Evolutionary conservation across 257 asterid genomes (phyloP).

Genomic region (Euphrasia confusa): DNA sequence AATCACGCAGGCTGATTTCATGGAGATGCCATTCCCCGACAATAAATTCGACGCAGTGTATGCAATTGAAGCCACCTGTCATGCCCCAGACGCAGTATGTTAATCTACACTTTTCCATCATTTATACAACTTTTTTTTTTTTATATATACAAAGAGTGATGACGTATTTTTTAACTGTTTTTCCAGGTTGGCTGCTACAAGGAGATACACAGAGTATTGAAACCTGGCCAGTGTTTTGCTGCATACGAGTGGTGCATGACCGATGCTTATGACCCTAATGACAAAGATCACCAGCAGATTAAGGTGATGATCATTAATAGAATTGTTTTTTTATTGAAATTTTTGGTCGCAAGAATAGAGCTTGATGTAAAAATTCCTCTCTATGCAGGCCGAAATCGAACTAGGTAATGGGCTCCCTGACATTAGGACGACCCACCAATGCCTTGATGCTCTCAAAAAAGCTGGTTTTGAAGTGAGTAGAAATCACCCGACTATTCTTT

Average conservation of each 20-base stretch:
- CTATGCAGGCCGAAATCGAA: slow-evolving; percentile 80
- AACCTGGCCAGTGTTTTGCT: slow-evolving; percentile 97
- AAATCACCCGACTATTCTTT: slow-evolving; percentile 7
- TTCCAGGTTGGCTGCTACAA: slow-evolving; percentile 89
- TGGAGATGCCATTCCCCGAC: slow-evolving; percentile 95
- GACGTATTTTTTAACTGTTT: slow-evolving; percentile 3
- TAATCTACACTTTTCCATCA: background rate
- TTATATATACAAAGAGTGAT: background rate
- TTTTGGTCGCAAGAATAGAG: slow-evolving; percentile 8
- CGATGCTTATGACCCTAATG: slow-evolving; percentile 65
- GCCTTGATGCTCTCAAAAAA: slow-evolving; percentile 71
- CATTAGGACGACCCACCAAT: slow-evolving; percentile 56
- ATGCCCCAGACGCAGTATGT: slow-evolving; percentile 92
- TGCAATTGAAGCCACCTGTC: slow-evolving; percentile 99
- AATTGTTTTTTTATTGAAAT: background rate
- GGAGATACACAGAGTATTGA: slow-evolving; percentile 83
- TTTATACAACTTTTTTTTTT: background rate
- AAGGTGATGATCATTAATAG: slow-evolving; percentile 44
- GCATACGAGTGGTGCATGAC: slow-evolving; percentile 99
- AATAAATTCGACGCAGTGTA: slow-evolving; percentile 84
- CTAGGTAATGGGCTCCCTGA: slow-evolving; percentile 94
- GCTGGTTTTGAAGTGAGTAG: slow-evolving; percentile 91
- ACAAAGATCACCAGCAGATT: slow-evolving; percentile 73
- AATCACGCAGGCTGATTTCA: slow-evolving; percentile 82
- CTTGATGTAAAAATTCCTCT: slow-evolving; percentile 16